phyloP scores from a whole-genome alignment of 257 asterid genomes.

The Penstemon eatonii region DNA sequence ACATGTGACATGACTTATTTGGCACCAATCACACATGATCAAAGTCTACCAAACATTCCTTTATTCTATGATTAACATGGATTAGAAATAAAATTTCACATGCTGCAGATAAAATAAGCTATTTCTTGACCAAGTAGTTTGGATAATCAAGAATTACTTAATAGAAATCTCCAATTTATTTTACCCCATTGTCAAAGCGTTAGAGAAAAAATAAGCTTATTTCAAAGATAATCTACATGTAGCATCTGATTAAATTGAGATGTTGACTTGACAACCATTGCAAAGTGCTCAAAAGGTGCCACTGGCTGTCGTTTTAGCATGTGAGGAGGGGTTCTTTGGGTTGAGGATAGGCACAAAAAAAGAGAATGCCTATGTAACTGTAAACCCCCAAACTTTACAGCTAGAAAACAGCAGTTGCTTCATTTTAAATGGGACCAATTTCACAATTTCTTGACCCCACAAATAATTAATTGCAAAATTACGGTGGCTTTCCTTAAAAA shows the following conservation, averaged over 20 bases:
- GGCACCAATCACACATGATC: no score
- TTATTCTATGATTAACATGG: no score
- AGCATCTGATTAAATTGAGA: neutral
- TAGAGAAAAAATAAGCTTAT: no score
- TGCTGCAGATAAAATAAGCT: no score
- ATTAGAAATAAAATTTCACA: no score
- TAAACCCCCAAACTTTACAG: slow-evolving; percentile 38
- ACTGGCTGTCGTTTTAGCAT: slow-evolving; percentile 23
- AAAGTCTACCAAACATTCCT: no score
- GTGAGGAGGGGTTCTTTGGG: neutral
- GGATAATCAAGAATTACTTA: no score
- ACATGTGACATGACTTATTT: no score
- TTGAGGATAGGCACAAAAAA: neutral
- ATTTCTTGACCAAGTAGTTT: no score
- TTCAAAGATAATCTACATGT: no score
- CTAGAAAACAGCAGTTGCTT: slow-evolving; percentile 30
- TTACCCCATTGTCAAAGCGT: no score
- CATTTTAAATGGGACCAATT: slow-evolving; percentile 23
- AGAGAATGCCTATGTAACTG: neutral
- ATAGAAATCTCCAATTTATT: no score
- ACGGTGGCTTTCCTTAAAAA: neutral
- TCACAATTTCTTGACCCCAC: slow-evolving; percentile 7
- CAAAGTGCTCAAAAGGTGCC: neutral
- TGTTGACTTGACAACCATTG: neutral
- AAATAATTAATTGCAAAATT: neutral